A percentile compares a stretch with the other conserved stretches of the same genome.
Evolutionary conservation across 805 yeast genomes (phyloP).

Genomic region (Kodamaea kakaduensis): DNA sequence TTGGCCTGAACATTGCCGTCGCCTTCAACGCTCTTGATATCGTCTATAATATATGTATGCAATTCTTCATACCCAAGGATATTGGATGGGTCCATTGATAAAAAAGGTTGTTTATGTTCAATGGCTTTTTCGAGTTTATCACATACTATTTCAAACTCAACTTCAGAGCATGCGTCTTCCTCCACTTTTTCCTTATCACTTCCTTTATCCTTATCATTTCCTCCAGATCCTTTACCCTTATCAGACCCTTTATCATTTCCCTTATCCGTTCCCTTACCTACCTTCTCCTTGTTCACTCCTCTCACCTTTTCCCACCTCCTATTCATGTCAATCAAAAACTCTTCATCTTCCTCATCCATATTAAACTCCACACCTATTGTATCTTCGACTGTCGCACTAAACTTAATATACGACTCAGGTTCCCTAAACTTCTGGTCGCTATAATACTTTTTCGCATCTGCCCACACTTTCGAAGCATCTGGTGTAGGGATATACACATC

Average conservation of each 20-base stretch:
- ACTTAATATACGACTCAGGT: slow-evolving; percentile 79
- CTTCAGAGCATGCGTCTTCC: slow-evolving; percentile 53
- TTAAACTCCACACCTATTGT: slow-evolving; percentile 80
- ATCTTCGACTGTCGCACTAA: slow-evolving; percentile 95
- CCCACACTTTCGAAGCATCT: slow-evolving; percentile 83
- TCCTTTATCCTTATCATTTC: too few species aligned
- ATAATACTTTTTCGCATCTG: slow-evolving; percentile 71
- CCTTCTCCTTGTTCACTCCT: too few species aligned
- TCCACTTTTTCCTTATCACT: slow-evolving; percentile 28
- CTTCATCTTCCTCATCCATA: slow-evolving; percentile 87
- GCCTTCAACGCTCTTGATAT: slow-evolving; percentile 24
- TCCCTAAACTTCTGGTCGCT: slow-evolving; percentile 54
- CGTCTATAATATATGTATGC: slow-evolving; percentile 43
- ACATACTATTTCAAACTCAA: slow-evolving; percentile 79
- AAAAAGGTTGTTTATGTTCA: slow-evolving; percentile 80
- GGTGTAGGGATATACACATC: slow-evolving; percentile 90
- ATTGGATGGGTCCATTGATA: slow-evolving; percentile 79
- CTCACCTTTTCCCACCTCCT: too few species aligned
- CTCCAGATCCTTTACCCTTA: too few species aligned
- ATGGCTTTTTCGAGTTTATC: slow-evolving; percentile 71
- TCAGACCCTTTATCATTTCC: slow-evolving; percentile 31
- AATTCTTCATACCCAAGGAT: slow-evolving; percentile 69
- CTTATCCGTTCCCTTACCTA: too few species aligned
- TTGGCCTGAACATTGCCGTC: slow-evolving; percentile 26
- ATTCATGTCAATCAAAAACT: slow-evolving; percentile 46